phyloP scores from a whole-genome alignment of 2,329 filamentous ascomycete genomes.

The Tolypocladium guangdongense region DNA sequence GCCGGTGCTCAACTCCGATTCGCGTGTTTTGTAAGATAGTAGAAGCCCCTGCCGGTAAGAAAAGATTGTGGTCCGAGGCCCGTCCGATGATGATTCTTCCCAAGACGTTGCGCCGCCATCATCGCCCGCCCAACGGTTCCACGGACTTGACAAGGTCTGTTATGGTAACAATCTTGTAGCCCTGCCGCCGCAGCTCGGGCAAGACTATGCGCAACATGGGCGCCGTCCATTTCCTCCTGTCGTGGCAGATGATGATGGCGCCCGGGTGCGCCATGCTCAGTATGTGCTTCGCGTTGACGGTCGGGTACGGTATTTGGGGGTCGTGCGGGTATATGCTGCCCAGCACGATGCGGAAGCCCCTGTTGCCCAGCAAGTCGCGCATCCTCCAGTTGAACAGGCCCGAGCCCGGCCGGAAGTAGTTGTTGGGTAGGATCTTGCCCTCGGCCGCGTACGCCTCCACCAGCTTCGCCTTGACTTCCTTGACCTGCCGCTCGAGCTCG shows the following conservation, averaged over 20 bases:
- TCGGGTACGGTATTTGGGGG: constrained; percentile 63
- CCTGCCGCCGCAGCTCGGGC: constrained; percentile 56
- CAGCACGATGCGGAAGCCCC: constrained; percentile 65
- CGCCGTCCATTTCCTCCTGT: constrained; percentile 70
- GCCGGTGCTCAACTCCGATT: background rate
- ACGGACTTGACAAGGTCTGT: constrained; percentile 47
- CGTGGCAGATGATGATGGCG: constrained; percentile 76
- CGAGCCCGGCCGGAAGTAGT: constrained; percentile 74
- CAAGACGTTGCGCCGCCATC: background rate
- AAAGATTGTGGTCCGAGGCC: background rate
- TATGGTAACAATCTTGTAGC: constrained; percentile 63
- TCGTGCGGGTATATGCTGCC: constrained; percentile 86
- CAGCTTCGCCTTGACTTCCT: constrained; percentile 51
- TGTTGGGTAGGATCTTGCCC: constrained; percentile 34
- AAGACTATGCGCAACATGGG: constrained; percentile 68
- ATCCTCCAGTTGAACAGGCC: constrained; percentile 71
- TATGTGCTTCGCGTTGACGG: constrained; percentile 66
- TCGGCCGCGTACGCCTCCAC: constrained; percentile 42
- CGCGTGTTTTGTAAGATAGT: background rate
- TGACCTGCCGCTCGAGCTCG: constrained; percentile 53
- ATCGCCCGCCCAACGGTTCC: constrained; percentile 15
- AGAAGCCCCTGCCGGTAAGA: background rate
- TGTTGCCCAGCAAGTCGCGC: constrained; percentile 43
- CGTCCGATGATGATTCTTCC: background rate
- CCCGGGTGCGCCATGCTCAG: constrained; percentile 70